Conservation (phyloP, 2,329 filamentous ascomycete species). For the Corinectria fuckeliana region DNA sequence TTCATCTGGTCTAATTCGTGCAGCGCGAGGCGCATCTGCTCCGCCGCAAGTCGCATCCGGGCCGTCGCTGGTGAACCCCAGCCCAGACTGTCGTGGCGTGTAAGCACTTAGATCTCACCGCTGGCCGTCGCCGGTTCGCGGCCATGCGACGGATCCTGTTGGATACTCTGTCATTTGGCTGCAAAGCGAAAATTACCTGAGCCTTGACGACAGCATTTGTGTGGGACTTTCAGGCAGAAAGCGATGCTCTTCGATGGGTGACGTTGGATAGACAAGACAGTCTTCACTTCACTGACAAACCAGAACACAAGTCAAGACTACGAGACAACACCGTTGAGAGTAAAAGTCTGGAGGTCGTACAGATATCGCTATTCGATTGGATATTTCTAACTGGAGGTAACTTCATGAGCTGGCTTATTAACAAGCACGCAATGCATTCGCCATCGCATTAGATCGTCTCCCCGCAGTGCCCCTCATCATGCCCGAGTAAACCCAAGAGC, state of each 20-base stretch:
- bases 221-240: background rate
- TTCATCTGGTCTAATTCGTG: too few species aligned
- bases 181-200: background rate
- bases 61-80: background rate
- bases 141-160: too few species aligned
- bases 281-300: background rate
- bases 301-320: background rate
- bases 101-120: conserved; percentile 19
- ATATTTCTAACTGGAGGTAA: background rate
- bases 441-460: background rate
- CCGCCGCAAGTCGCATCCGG: background rate
- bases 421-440: conserved; percentile 14
- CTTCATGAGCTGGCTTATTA: background rate
- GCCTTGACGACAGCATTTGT: background rate
- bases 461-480: conserved; percentile 7
- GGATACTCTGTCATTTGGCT: too few species aligned
- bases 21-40: background rate
- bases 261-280: background rate
- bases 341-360: too few species aligned
- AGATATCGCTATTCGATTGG: background rate
- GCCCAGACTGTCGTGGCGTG: background rate
- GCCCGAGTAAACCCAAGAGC: background rate
- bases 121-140: background rate
- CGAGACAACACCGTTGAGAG: background rate
- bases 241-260: background rate